Conservation (phyloP, 2,329 filamentous ascomycete species). For the Thielaviopsis musarum region DNA sequence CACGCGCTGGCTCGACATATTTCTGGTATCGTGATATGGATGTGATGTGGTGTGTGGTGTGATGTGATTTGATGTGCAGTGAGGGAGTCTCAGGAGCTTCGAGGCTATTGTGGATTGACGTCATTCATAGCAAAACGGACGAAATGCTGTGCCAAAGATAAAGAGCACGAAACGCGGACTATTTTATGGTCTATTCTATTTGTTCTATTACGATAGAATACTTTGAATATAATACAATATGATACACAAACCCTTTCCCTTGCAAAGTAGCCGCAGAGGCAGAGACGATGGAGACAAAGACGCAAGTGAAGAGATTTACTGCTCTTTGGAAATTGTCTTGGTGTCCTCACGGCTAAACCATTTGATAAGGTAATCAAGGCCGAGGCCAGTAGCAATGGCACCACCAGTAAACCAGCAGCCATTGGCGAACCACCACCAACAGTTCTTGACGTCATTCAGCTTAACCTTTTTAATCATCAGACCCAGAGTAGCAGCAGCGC, state of each 20-base stretch:
- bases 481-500: constrained; percentile 41
- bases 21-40: not conserved
- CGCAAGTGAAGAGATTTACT: constrained; percentile 1
- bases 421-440: constrained; percentile 65
- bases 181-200: too few species aligned
- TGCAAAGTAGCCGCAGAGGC: too few species aligned
- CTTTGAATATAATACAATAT: too few species aligned
- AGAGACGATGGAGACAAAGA: not conserved
- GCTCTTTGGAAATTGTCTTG: constrained; percentile 14
- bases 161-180: too few species aligned
- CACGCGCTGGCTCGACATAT: constrained; percentile 2
- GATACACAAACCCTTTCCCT: too few species aligned
- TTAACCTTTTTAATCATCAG: constrained; percentile 53
- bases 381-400: constrained; percentile 40
- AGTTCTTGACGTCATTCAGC: constrained; percentile 47
- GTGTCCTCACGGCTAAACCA: constrained; percentile 15
- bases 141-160: too few species aligned
- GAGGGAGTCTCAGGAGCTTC: not conserved
- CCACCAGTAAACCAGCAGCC: constrained; percentile 54
- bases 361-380: constrained; percentile 39
- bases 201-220: too few species aligned
- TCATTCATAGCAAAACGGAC: too few species aligned
- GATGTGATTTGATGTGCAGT: not conserved
- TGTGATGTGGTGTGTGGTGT: not conserved
- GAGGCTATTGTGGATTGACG: too few species aligned